Percentiles rank a stretch among this genome's conserved stretches.
Conservation (phyloP, 78 protist species). For the Polysphondylium violaceum region DNA sequence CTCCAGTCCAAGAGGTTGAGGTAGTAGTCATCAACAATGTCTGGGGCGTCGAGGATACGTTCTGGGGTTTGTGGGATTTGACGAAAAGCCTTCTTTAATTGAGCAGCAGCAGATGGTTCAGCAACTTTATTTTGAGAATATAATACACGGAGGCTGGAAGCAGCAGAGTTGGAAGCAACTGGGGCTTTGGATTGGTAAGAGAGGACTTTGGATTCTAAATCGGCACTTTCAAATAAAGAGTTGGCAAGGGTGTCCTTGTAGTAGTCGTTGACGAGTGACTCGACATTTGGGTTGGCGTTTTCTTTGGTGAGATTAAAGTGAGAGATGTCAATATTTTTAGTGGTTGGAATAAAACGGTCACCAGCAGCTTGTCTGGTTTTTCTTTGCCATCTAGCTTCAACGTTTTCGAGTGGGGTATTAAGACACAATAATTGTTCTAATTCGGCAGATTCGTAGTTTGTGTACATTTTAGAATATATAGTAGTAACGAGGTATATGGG, state of each 20-base stretch:
- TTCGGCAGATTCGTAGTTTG: constrained; percentile 66
- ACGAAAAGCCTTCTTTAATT: constrained; percentile 61
- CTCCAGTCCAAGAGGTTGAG: constrained; percentile 99
- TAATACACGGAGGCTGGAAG: constrained; percentile 46
- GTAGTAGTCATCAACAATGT: constrained; percentile 97
- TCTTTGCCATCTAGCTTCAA: constrained; percentile 78
- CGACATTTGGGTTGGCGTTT: constrained; percentile 40
- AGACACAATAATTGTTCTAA: constrained; percentile 44
- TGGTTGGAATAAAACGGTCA: constrained; percentile 81
- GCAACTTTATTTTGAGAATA: constrained; percentile 71
- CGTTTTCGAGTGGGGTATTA: constrained; percentile 68
- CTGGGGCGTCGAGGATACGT: constrained; percentile 97
- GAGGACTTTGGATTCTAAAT: constrained; percentile 88
- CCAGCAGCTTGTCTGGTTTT: constrained; percentile 42
- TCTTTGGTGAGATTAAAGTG: constrained; percentile 79
- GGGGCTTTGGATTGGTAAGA: constrained; percentile 93
- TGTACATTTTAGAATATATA: constrained; percentile 41
- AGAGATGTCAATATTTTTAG: constrained; percentile 57
- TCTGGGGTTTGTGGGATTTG: constrained; percentile 83
- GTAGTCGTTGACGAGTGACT: neutral
- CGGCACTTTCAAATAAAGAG: constrained; percentile 28
- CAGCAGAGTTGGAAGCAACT: neutral
- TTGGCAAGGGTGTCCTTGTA: constrained; percentile 60
- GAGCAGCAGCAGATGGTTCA: neutral
- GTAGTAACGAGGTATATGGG: neutral